Evolutionary conservation across 805 yeast species (phyloP).

Genomic region (Yarrowia sp.): DNA sequence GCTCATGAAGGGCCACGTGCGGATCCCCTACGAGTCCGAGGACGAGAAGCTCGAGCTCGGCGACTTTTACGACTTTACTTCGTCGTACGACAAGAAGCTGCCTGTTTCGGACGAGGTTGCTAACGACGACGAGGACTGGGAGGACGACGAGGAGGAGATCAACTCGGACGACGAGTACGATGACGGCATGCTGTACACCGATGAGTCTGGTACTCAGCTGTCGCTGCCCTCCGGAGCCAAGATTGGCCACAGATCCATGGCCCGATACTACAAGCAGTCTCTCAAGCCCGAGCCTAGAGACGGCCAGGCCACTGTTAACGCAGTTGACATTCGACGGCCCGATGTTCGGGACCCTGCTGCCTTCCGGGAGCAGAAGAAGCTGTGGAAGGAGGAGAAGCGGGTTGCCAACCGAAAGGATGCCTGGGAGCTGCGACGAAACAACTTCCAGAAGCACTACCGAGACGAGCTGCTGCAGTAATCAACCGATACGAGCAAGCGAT

Average conservation of each 20-base stretch:
- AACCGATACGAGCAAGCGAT: background rate
- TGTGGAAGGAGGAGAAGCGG: constrained; percentile 57
- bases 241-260: constrained; percentile 76
- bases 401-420: constrained; percentile 42
- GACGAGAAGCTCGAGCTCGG: constrained; percentile 73
- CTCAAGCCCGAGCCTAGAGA: constrained; percentile 52
- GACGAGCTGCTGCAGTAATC: constrained; percentile 58
- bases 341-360: constrained; percentile 39
- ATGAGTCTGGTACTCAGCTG: constrained; percentile 60
- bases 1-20: constrained; percentile 79
- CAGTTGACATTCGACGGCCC: constrained; percentile 52
- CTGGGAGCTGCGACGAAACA: constrained; percentile 64
- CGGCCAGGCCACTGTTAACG: constrained; percentile 69
- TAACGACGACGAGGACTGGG: constrained; percentile 40
- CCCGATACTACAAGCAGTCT: constrained; percentile 68
- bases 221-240: constrained; percentile 73
- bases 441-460: constrained; percentile 80
- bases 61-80: constrained; percentile 78
- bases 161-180: constrained; percentile 33
- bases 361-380: constrained; percentile 52
- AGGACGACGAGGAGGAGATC: constrained; percentile 39
- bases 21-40: constrained; percentile 79
- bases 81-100: constrained; percentile 48
- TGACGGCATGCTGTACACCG: constrained; percentile 43
- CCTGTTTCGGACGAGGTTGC: constrained; percentile 41